Percentiles rank a stretch among this genome's conserved stretches.
These are phyloP conservation scores for Microcera coccophila DNA, from an alignment of 2,329 filamentous ascomycete genomes.

Conservation along the genomic window DNA sequence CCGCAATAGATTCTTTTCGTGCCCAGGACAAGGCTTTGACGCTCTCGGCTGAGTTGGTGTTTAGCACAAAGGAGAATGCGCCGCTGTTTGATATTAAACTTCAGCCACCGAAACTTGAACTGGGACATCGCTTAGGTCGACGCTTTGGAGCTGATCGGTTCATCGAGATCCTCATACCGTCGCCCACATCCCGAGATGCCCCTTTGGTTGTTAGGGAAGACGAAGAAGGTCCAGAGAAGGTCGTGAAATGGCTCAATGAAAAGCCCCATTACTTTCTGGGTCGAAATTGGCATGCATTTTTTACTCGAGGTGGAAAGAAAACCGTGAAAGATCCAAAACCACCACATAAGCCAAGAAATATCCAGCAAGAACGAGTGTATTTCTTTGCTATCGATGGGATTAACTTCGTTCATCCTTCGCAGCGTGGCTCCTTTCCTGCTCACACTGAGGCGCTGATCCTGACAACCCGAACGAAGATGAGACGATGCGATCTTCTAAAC, in stretches of 20 bases:
- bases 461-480: constrained; percentile 31
- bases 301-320: constrained; percentile 38
- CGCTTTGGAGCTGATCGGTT: constrained; percentile 58
- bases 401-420: constrained; percentile 32
- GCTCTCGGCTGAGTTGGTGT: constrained; percentile 42
- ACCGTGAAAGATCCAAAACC: constrained; percentile 29
- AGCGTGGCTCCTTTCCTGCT: constrained; percentile 12
- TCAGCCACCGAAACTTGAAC: constrained; percentile 46
- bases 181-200: constrained; percentile 30
- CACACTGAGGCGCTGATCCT: constrained; percentile 20
- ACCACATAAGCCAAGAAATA: constrained; percentile 16
- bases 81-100: constrained; percentile 46
- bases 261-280: constrained; percentile 42
- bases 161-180: constrained; percentile 52
- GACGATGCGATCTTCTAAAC: constrained; percentile 41
- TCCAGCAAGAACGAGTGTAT: constrained; percentile 41
- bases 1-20: constrained; percentile 37
- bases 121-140: constrained; percentile 49
- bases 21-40: constrained; percentile 37
- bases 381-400: constrained; percentile 54
- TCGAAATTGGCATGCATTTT: constrained; percentile 48
- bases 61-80: constrained; percentile 32
- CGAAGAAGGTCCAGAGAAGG: constrained; percentile 28
- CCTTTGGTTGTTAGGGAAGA: constrained; percentile 30
- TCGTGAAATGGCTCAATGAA: constrained; percentile 28